Evolutionary conservation across 2,329 filamentous ascomycete species (phyloP), one percentile per base, ranked within the genome.

Genomic region (Tolypocladium nubicola): DNA sequence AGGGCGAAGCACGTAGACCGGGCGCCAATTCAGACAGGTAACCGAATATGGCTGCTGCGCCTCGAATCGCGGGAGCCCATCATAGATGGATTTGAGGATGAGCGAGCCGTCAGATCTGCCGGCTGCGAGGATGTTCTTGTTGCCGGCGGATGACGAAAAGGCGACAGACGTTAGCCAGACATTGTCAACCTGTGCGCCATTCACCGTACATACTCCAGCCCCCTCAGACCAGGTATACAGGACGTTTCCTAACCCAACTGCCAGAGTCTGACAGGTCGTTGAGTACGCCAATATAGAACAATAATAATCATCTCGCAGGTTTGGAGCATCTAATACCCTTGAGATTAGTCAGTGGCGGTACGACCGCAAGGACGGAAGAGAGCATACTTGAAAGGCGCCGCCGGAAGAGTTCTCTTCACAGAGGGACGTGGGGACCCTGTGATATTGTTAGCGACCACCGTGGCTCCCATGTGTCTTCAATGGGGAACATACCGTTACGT

Each of bases 221-320:
- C 76, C 72, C 68, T 97, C 92, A 0, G 90, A 93, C 94, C 93
- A 99, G 6, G 89, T 82, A 69, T 96, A 97, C 5, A 99, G 81
- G 40, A 85, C 78, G 56, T 86, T 84, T 0, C 86, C 87, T 16
- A 97, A 78, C 0, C 90, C 93, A 21, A 97, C 89, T 21, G 90
- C 93, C 19, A 99, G 79, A 16, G 87, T 89, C 56, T 88, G 82
- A 54, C 84, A 82, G 9, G 83, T 88, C 45, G 80, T 71, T 0
- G 88, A 96, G 70, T 96, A 97, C 11, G 94, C 90, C 56, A 99
- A 79, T 2, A 92, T 80, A 0, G 92, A 94, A 73, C 91, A 97
- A 70, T 99, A 99, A 70, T 92, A 99, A 71, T 99, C 93, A 65
- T 97, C 91, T 57, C 90, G 85, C n/a, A 97, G 77, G 55, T 85